Percentiles rank a stretch among this genome's conserved stretches.
Conservation (phyloP, 2,329 filamentous ascomycete genomes). For the Dactylellina drechsleri region DNA sequence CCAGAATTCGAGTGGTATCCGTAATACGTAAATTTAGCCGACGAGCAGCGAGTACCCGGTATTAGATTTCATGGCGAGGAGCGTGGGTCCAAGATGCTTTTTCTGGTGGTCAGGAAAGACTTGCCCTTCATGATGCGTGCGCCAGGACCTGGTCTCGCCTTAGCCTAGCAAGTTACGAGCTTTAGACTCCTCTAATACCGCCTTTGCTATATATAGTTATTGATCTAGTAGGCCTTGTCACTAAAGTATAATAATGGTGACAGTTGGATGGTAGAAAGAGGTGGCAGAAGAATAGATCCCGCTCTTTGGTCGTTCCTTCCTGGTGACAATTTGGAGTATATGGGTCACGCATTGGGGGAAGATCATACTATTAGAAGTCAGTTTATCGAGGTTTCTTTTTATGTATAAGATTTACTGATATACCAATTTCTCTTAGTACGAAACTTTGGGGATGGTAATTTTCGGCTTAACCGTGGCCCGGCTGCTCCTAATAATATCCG, state of each 20-base stretch:
- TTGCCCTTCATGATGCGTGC: constrained; percentile 15
- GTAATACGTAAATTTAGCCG: constrained; percentile 3
- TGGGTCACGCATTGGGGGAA: constrained; percentile 17
- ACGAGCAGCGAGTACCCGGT: not conserved
- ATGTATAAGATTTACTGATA: not conserved
- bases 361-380: constrained; percentile 25
- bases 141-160: not conserved
- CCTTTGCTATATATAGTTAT: not conserved
- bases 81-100: constrained; percentile 6
- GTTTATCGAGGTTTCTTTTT: not conserved
- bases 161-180: not conserved
- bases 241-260: not conserved
- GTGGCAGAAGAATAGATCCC: constrained; percentile 20
- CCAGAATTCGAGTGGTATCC: constrained; percentile 15
- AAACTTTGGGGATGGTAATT: constrained; percentile 10
- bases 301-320: not conserved
- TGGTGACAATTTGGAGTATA: constrained; percentile 26
- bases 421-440: constrained; percentile 3
- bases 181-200: not conserved
- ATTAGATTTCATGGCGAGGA: constrained; percentile 16
- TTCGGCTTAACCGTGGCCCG: constrained; percentile 11
- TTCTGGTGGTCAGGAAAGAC: not conserved
- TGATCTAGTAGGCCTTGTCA: too few relatives aligned
- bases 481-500: constrained; percentile 6
- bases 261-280: constrained; percentile 26